Evolutionary conservation across 1,284 basidiomycete species (phyloP).

Genomic region (Apiotrichum domesticum): DNA sequence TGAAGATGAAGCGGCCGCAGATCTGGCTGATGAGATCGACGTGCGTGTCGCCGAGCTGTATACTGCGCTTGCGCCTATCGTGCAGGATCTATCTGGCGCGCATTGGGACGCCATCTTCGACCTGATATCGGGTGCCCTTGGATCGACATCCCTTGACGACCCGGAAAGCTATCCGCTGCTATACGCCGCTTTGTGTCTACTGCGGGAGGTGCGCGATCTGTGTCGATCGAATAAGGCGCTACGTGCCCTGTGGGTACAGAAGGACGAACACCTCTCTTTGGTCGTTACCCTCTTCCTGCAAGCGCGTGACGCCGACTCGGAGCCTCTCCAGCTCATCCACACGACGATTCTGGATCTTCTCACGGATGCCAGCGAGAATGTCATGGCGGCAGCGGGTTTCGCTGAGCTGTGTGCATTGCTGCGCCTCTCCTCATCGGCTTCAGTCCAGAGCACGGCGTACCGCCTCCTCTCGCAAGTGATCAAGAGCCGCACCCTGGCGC

Average conservation of each 20-base stretch:
- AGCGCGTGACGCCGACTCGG: slow-evolving; percentile 48
- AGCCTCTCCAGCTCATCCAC: slow-evolving; percentile 63
- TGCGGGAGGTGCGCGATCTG: slow-evolving; percentile 66
- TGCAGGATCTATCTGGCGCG: slow-evolving; percentile 76
- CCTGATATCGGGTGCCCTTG: slow-evolving; percentile 77
- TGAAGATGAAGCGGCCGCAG: slow-evolving; percentile 61
- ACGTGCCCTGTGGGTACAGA: slow-evolving; percentile 57
- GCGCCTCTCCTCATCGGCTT: slow-evolving; percentile 24
- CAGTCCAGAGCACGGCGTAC: slow-evolving; percentile 39
- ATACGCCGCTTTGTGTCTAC: slow-evolving; percentile 62
- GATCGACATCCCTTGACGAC: slow-evolving; percentile 65
- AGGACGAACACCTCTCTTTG: slow-evolving; percentile 44
- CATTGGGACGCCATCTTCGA: slow-evolving; percentile 95
- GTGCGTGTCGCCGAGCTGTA: slow-evolving; percentile 70
- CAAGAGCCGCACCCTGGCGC: slow-evolving; percentile 34
- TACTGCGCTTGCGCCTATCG: slow-evolving; percentile 70
- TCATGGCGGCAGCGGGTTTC: slow-evolving; percentile 62
- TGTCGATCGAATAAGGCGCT: slow-evolving; percentile 66
- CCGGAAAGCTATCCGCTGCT: slow-evolving; percentile 58
- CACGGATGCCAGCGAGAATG: slow-evolving; percentile 58
- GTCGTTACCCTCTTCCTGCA: slow-evolving; percentile 36
- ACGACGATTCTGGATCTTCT: slow-evolving; percentile 62
- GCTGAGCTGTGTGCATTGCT: slow-evolving; percentile 48
- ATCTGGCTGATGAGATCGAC: slow-evolving; percentile 65
- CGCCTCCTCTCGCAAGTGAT: slow-evolving; percentile 34